A percentile compares a stretch with the other conserved stretches of the same genome.
phyloP scores from a whole-genome alignment of 139 green algal genomes.

The Coccomyxa sp. region DNA sequence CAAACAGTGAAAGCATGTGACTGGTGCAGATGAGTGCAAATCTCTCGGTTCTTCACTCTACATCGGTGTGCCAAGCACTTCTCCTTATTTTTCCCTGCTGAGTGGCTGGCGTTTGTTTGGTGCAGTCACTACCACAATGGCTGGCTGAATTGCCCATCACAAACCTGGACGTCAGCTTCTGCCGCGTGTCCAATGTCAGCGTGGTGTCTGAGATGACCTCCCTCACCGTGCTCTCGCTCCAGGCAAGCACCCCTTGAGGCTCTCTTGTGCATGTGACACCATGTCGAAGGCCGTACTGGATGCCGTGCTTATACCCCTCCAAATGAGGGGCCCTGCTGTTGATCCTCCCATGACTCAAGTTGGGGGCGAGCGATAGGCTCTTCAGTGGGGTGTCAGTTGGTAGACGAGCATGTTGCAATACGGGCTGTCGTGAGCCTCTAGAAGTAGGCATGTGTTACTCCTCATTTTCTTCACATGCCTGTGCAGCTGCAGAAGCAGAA shows the following conservation, averaged over 20 bases:
- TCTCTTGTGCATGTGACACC: background rate
- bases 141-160: constrained; percentile 10
- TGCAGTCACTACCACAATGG: constrained; percentile 11
- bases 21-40: no score
- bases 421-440: background rate
- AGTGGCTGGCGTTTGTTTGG: background rate
- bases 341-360: background rate
- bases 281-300: no score
- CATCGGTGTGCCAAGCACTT: no score
- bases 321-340: background rate
- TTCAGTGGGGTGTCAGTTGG: no score
- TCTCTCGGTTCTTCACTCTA: no score
- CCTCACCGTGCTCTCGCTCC: constrained; percentile 42
- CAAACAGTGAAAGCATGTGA: no score
- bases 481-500: background rate
- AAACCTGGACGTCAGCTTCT: constrained; percentile 38
- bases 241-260: constrained; percentile 19
- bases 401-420: background rate
- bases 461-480: background rate
- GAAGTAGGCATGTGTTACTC: background rate
- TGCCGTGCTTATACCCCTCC: no score
- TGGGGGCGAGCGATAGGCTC: no score
- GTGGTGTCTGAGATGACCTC: constrained; percentile 23
- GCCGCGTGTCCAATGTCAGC: constrained; percentile 22
- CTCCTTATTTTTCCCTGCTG: no score